Evolutionary conservation across 2,329 filamentous ascomycete genomes (phyloP).

Genomic region (Penicillium sp.): DNA sequence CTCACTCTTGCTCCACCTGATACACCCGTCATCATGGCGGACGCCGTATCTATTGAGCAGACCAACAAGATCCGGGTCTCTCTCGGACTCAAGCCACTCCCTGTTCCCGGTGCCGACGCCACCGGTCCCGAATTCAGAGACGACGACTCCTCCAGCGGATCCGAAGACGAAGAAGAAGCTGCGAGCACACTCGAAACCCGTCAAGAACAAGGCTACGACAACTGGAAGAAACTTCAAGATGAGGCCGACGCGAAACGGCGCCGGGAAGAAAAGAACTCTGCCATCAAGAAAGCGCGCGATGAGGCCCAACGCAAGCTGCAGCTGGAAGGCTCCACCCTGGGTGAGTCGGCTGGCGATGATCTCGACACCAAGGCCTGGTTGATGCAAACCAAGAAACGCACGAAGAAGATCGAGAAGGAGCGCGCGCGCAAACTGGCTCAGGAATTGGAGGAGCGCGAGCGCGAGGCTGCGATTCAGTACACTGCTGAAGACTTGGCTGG

Average conservation of each 20-base stretch:
- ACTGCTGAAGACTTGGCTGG: conserved; percentile 84
- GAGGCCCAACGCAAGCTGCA: conserved; percentile 72
- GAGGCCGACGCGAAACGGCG: conserved; percentile 72
- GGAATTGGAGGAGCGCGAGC: conserved; percentile 76
- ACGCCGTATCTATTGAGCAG: conserved; percentile 79
- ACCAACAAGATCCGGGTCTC: conserved; percentile 88
- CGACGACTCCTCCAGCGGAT: conserved; percentile 38
- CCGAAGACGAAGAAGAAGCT: conserved; percentile 64
- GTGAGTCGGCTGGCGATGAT: conserved; percentile 68
- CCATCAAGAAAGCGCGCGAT: conserved; percentile 85
- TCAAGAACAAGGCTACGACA: conserved; percentile 44
- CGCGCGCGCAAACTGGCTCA: conserved; percentile 70
- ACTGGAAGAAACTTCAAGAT: conserved; percentile 62
- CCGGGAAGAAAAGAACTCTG: conserved; percentile 77
- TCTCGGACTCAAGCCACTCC: conserved; percentile 85
- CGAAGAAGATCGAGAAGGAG: conserved; percentile 80
- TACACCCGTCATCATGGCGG: conserved; percentile 42
- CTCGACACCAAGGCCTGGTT: conserved; percentile 85
- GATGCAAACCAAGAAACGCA: conserved; percentile 84
- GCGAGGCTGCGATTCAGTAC: conserved; percentile 71
- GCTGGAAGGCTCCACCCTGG: conserved; percentile 80
- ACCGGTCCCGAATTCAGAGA: conserved; percentile 60
- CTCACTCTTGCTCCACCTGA: not conserved
- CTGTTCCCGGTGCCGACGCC: conserved; percentile 67
- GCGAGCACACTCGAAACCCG: conserved; percentile 79